phyloP scores from a whole-genome alignment of 2,329 filamentous ascomycete genomes.

The Fusarium sp. region DNA sequence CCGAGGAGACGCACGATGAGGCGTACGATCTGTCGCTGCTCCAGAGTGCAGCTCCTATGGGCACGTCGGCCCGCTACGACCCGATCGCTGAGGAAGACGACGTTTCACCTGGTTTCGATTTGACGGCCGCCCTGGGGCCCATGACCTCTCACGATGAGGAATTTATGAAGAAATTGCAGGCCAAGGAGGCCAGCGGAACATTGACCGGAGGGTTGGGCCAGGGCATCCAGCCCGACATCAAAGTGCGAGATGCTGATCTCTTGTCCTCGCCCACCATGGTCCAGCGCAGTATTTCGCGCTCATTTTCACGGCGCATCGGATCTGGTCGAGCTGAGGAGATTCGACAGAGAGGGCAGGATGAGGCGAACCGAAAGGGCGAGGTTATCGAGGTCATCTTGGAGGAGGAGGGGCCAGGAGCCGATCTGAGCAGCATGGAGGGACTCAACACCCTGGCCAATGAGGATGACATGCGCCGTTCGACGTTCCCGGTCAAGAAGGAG shows the following conservation, averaged over 20 bases:
- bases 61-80: conserved; percentile 48
- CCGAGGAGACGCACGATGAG: conserved; percentile 52
- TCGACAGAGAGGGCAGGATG: conserved; percentile 64
- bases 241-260: conserved; percentile 63
- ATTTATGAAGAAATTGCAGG: conserved; percentile 60
- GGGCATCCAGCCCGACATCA: conserved; percentile 62
- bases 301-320: conserved; percentile 54
- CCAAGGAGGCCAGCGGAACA: conserved; percentile 65
- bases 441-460: conserved; percentile 46
- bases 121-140: conserved; percentile 61
- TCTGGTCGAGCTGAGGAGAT: conserved; percentile 55
- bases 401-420: conserved; percentile 55
- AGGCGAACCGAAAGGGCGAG: conserved; percentile 70
- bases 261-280: conserved; percentile 51
- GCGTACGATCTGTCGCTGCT: conserved; percentile 59
- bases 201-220: conserved; percentile 70
- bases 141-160: conserved; percentile 57
- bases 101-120: conserved; percentile 56
- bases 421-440: conserved; percentile 65
- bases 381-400: conserved; percentile 69
- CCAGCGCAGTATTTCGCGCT: conserved; percentile 53
- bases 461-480: conserved; percentile 51
- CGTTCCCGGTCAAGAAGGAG: conserved; percentile 52
- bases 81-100: conserved; percentile 48
- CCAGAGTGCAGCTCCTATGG: conserved; percentile 55